Percentiles rank a stretch among this genome's conserved stretches.
Conservation (phyloP, 1,139 yeast species). For the Kodamaea fungicola region DNA sequence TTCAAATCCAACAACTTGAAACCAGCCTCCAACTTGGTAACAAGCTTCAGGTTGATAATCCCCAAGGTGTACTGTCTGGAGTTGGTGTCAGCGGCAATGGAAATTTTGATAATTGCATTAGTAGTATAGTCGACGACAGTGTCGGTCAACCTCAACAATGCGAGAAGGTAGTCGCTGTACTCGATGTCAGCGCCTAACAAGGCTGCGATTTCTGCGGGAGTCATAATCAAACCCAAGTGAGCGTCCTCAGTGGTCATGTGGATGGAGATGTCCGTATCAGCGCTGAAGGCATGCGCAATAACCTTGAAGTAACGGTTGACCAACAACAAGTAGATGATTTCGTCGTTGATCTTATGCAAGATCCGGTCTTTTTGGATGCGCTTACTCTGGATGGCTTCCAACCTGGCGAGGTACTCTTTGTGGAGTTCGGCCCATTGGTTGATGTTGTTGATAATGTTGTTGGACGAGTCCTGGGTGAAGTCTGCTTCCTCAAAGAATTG, state of each 20-base stretch:
- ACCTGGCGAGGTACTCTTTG: conserved; percentile 1
- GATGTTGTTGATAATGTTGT: conserved; percentile 4
- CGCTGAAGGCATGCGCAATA: conserved; percentile 11
- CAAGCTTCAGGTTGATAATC: conserved; percentile 23
- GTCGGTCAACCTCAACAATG: conserved; percentile 23
- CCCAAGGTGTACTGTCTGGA: conserved; percentile 21
- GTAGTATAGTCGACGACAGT: conserved; percentile 29
- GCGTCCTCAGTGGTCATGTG: conserved; percentile 5
- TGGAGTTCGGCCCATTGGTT: conserved; percentile 2
- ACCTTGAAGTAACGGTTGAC: conserved; percentile 18
- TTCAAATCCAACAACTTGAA: conserved; percentile 30
- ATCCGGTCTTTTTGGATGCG: conserved; percentile 20
- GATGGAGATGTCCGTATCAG: conserved; percentile 1
- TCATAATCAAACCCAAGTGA: conserved; percentile 16
- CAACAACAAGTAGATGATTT: conserved; percentile 18
- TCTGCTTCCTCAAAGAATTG: conserved; percentile 3
- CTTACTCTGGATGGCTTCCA: conserved; percentile 11
- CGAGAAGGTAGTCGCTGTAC: conserved; percentile 21
- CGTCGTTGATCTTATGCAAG: conserved; percentile 19
- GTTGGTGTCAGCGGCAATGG: conserved; percentile 11
- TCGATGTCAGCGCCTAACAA: conserved; percentile 15
- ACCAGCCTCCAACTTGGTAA: conserved; percentile 24
- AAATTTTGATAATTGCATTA: conserved; percentile 22
- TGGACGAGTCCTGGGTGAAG: background rate
- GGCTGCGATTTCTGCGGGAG: conserved; percentile 17